phyloP scores from a whole-genome alignment of 148 eudicot species.

The Gaultheria prostrata region DNA sequence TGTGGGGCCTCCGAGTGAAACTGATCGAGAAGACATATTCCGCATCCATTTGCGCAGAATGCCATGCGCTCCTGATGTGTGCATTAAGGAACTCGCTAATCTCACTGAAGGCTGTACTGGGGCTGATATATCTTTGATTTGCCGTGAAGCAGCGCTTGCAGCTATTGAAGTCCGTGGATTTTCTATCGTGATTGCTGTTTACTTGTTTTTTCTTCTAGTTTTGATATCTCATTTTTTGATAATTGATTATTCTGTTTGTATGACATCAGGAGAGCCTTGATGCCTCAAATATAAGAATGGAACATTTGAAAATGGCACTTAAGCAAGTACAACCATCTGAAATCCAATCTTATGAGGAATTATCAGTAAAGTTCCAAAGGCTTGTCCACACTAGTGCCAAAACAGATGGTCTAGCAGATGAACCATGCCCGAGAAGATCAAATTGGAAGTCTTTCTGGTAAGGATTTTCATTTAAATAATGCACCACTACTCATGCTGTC shows the following conservation, averaged over 20 bases:
- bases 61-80: slow-evolving; percentile 68
- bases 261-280: slow-evolving; percentile 56
- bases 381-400: slow-evolving; percentile 46
- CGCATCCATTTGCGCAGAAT: slow-evolving; percentile 63
- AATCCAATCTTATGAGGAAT: slow-evolving; percentile 52
- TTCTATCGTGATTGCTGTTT: background rate
- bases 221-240: background rate
- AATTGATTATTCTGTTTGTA: background rate
- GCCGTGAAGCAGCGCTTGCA: slow-evolving; percentile 72
- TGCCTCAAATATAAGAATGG: slow-evolving; percentile 71
- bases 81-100: slow-evolving; percentile 51
- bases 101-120: slow-evolving; percentile 85
- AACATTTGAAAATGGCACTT: slow-evolving; percentile 63
- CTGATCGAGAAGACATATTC: slow-evolving; percentile 76
- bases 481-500: background rate
- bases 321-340: slow-evolving; percentile 64
- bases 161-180: slow-evolving; percentile 67
- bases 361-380: slow-evolving; percentile 69
- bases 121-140: slow-evolving; percentile 81
- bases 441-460: slow-evolving; percentile 43
- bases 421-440: slow-evolving; percentile 33
- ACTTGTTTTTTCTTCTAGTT: slow-evolving; percentile 2
- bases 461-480: background rate
- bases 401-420: slow-evolving; percentile 28
- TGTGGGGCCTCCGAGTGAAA: slow-evolving; percentile 79